Percentiles rank a stretch among this genome's conserved stretches.
phyloP scores from a whole-genome alignment of 176 grass and related monocot genomes.

The Juncus inflexus region DNA sequence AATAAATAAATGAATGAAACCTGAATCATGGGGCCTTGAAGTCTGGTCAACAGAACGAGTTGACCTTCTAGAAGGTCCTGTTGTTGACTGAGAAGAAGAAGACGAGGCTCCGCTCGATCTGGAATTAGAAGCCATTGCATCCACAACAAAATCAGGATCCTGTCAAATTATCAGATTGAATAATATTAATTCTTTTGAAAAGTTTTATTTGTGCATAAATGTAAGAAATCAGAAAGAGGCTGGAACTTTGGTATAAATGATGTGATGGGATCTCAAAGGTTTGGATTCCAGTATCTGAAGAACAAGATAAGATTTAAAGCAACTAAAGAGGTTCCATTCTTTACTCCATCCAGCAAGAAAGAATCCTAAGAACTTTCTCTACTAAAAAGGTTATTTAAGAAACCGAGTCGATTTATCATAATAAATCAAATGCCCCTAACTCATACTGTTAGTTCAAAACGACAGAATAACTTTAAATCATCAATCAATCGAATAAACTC shows the following conservation, averaged over 20 bases:
- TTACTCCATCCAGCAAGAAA: too few species aligned
- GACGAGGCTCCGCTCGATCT: slow-evolving; percentile 26
- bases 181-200: background rate
- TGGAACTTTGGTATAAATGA: too few species aligned
- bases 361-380: too few species aligned
- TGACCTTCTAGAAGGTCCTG: slow-evolving; percentile 36
- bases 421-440: too few species aligned
- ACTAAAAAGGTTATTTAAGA: too few species aligned
- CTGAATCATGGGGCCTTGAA: slow-evolving; percentile 59
- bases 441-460: too few species aligned
- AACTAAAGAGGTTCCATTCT: too few species aligned
- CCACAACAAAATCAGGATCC: slow-evolving; percentile 54
- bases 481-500: too few species aligned
- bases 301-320: background rate
- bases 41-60: slow-evolving; percentile 45
- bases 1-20: slow-evolving; percentile 27
- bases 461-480: too few species aligned
- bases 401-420: too few species aligned
- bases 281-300: background rate
- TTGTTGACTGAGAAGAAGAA: slow-evolving; percentile 39
- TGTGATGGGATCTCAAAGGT: slow-evolving; percentile 28
- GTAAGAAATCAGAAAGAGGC: background rate
- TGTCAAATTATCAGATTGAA: slow-evolving; percentile 25
- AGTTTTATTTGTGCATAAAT: too few species aligned
- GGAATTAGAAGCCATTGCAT: slow-evolving; percentile 62